These are phyloP conservation scores for Pholiota adiposa DNA, from an alignment of 1,284 basidiomycete species.

Conservation along the genomic window DNA sequence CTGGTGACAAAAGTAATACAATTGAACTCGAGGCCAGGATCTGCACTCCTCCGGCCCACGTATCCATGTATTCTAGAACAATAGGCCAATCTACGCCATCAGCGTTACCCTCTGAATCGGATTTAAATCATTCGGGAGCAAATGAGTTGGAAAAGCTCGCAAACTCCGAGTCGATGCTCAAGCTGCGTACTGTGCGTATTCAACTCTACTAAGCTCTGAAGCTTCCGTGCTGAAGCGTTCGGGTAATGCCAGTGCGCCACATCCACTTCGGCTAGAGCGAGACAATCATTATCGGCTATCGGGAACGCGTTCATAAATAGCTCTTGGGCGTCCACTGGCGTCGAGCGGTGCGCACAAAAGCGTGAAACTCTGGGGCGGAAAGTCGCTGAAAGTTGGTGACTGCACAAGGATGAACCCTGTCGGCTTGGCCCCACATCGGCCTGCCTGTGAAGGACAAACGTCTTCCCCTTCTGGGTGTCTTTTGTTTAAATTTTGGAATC, in stretches of 20 bases:
- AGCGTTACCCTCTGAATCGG: background rate
- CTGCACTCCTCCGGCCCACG: background rate
- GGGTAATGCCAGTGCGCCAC: slow-evolving; percentile 5
- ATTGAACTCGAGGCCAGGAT: background rate
- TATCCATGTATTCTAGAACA: background rate
- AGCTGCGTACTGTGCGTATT: no score
- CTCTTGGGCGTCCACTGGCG: background rate
- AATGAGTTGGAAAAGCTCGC: no score
- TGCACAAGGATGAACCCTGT: background rate
- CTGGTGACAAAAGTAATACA: background rate
- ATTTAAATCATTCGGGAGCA: background rate
- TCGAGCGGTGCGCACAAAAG: background rate
- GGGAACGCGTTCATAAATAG: slow-evolving; percentile 2
- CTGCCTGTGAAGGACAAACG: background rate
- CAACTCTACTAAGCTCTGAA: no score
- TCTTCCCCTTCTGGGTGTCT: slow-evolving; percentile 2
- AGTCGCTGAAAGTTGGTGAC: background rate
- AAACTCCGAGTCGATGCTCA: no score
- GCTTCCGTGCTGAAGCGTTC: background rate
- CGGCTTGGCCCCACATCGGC: background rate
- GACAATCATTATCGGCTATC: slow-evolving; percentile 13
- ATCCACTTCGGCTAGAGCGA: slow-evolving; percentile 8
- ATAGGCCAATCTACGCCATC: background rate
- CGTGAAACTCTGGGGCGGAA: background rate
- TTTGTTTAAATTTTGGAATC: background rate